Evolutionary conservation across 768 basidiomycete genomes (phyloP).

Genomic region (Boletellus ananas): DNA sequence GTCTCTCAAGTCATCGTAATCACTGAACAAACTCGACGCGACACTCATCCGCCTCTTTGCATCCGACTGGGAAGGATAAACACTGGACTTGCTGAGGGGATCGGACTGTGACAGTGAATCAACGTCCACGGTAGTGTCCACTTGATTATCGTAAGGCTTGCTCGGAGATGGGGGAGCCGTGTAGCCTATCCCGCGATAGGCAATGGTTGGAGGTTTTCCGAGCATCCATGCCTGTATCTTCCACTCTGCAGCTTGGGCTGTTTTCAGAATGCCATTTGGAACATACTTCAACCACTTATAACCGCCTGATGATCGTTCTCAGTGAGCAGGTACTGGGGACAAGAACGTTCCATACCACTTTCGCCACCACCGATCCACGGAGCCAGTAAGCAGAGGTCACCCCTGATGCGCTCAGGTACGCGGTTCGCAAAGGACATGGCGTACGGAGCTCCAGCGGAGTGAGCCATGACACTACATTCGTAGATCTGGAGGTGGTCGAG

Average conservation of each 20-base stretch:
- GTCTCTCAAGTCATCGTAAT: conserved; percentile 84
- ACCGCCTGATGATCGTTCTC: conserved; percentile 46
- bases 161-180: conserved; percentile 42
- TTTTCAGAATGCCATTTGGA: conserved; percentile 87
- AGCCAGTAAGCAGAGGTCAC: conserved; percentile 83
- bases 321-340: conserved; percentile 3
- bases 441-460: conserved; percentile 94
- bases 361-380: conserved; percentile 96
- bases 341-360: conserved; percentile 54
- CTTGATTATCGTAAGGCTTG: conserved; percentile 25
- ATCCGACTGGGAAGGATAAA: conserved; percentile 35
- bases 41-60: conserved; percentile 60
- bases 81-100: conserved; percentile 14
- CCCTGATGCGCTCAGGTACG: conserved; percentile 68
- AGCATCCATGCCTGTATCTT: conserved; percentile 96
- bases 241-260: conserved; percentile 97
- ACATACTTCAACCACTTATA: conserved; percentile 98
- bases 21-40: conserved; percentile 72
- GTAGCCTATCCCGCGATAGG: conserved; percentile 85
- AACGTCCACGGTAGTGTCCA: conserved; percentile 16
- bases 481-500: conserved; percentile 74
- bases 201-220: conserved; percentile 86
- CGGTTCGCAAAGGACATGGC: conserved; percentile 84
- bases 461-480: conserved; percentile 87
- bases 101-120: conserved; percentile 22